Conservation (phyloP, 1,284 basidiomycete genomes). For the Leccinum holopus region DNA sequence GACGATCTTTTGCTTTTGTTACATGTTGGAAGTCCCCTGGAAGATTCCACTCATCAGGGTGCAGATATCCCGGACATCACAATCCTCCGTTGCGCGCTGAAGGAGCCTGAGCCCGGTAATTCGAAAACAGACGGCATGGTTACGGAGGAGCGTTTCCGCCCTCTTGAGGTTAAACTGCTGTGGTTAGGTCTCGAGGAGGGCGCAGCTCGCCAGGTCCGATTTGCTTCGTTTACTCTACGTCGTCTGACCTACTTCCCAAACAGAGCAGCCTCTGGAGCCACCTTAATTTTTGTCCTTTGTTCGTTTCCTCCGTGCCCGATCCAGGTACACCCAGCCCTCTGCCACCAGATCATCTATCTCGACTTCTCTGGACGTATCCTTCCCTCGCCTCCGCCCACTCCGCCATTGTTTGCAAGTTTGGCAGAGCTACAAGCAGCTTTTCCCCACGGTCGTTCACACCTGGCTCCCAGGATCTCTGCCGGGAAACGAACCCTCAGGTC, state of each 20-base stretch:
- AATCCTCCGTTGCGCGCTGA: slow-evolving; percentile 60
- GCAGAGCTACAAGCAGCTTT: slow-evolving; percentile 44
- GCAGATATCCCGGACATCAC: slow-evolving; percentile 48
- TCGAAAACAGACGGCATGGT: slow-evolving; percentile 43
- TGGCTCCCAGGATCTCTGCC: slow-evolving; percentile 27
- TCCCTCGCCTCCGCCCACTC: slow-evolving; percentile 34
- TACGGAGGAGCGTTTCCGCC: slow-evolving; percentile 57
- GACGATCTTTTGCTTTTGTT: slow-evolving; percentile 41
- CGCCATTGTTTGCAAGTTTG: slow-evolving; percentile 51
- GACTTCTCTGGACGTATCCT: slow-evolving; percentile 43
- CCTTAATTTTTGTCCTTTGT: slow-evolving; percentile 53
- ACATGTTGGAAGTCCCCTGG: slow-evolving; percentile 25
- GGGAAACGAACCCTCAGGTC: slow-evolving; percentile 45
- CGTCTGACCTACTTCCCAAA: slow-evolving; percentile 3
- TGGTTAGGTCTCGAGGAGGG: slow-evolving; percentile 52
- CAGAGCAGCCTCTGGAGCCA: slow-evolving; percentile 62
- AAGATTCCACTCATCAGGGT: slow-evolving; percentile 31
- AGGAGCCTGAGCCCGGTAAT: slow-evolving; percentile 40
- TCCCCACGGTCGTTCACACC: slow-evolving; percentile 27
- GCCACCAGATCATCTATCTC: slow-evolving; percentile 27
- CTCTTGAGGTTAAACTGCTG: slow-evolving; percentile 54
- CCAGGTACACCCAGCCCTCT: slow-evolving; percentile 10
- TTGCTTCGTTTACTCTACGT: neutral
- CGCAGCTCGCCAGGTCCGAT: slow-evolving; percentile 49
- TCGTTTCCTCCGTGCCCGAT: slow-evolving; percentile 34